Evolutionary conservation across 495 filamentous ascomycete species (phyloP), one percentile per base, ranked within the genome.

Genomic region (Aspergillus bertholletiae): DNA sequence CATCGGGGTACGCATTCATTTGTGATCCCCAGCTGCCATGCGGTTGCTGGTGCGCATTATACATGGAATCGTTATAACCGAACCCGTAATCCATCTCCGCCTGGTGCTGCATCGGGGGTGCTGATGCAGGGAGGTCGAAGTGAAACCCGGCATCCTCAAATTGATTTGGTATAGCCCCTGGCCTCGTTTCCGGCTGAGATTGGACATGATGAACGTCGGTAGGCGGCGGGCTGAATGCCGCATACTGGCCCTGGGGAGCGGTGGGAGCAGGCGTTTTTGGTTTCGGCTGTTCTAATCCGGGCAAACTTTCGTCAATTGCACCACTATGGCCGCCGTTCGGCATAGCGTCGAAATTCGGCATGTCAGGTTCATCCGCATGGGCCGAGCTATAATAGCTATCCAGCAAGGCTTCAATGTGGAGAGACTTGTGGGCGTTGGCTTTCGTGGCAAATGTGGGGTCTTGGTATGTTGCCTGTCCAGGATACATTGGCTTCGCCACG

Each of bases 271-370:
- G 61, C 6, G 52, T 46, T 53, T 58, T 66, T 13, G 61, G 49
- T 40, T 62, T 66, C 22, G 78, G 65, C 32, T 60, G 58, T 22
- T 73, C 70, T 21, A 76, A 32, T 9, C 71, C 73, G 74, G 82
- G 54, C 67, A 81, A 56, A 71, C 83, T 74, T 55, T 79, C 73
- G 54, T 85, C 80, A 51, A 81, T 71, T 45, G 74, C 48, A 53
- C 70, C 50, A 41, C 65, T 71, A 18, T 61, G 55, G 17, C 60
- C 65, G 23, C 73, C 48, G 2, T 71, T 53, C 3, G 83, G 79
- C 26, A 84, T 75, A 2, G 81, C 80, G 72, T 92, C 87, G 55
- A 93, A 93, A 62, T 91, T 83, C 3, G 88, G 88, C 72, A 86
- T 85, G 12, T 91, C 87, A 5, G 67, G 69, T 24, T 75, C 74